These are phyloP conservation scores for Scutellaria baicalensis DNA, from an alignment of 257 asterid genomes.

Conservation along the genomic window DNA sequence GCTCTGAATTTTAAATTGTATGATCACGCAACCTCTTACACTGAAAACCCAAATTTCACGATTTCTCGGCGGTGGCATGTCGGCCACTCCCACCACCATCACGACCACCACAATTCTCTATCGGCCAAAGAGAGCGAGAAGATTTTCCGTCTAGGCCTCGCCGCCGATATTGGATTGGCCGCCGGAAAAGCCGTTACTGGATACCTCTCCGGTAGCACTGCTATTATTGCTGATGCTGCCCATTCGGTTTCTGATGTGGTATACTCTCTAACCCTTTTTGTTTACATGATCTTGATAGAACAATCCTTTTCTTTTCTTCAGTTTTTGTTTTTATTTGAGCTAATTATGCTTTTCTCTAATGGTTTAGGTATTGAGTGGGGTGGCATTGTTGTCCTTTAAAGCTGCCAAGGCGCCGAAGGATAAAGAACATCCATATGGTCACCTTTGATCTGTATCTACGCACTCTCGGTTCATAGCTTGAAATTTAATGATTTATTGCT, in stretches of 20 bases:
- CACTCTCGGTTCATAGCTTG: constrained; percentile 27
- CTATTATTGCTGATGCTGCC: constrained; percentile 95
- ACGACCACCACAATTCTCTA: constrained; percentile 26
- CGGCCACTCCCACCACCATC: constrained; percentile 59
- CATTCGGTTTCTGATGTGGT: constrained; percentile 97
- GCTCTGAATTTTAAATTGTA: constrained; percentile 14
- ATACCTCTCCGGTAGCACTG: constrained; percentile 89
- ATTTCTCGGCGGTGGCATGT: constrained; percentile 69
- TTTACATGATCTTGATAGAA: too few species aligned
- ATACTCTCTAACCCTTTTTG: not conserved
- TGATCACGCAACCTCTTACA: constrained; percentile 7
- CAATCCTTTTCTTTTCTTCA: not conserved
- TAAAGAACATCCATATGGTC: constrained; percentile 99
- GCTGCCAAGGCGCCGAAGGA: constrained; percentile 93
- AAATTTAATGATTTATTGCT: not conserved
- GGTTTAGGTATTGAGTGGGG: constrained; percentile 89
- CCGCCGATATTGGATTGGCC: constrained; percentile 84
- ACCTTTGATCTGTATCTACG: constrained; percentile 78
- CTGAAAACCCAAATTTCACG: constrained; percentile 43
- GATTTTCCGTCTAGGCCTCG: constrained; percentile 86
- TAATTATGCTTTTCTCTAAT: constrained; percentile 1
- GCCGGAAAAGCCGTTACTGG: constrained; percentile 84
- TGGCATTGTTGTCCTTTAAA: constrained; percentile 77
- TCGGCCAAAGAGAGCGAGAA: constrained; percentile 73
- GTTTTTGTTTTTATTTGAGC: not conserved